Evolutionary conservation across 345 rosid species (phyloP).

Genomic region (Mercurialis annua): DNA sequence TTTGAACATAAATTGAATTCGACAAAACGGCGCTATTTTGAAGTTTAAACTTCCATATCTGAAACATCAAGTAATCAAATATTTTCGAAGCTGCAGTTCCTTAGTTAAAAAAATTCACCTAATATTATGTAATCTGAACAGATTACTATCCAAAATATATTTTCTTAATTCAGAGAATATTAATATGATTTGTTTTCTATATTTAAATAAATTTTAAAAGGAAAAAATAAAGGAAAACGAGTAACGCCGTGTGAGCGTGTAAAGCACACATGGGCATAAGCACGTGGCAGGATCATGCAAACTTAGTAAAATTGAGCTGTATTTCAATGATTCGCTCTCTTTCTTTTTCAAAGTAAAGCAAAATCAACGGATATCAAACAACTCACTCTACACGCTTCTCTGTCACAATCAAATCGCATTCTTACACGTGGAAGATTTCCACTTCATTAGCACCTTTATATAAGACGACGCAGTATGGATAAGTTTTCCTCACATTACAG

Average conservation of each 20-base stretch:
- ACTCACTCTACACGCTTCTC: neutral
- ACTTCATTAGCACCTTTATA: neutral
- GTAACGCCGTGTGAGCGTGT: no score
- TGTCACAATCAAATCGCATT: neutral
- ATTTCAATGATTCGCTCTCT: neutral
- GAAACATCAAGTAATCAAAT: no score
- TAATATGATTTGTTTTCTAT: no score
- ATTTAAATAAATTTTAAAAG: neutral
- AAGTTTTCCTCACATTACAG: neutral
- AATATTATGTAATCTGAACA: no score
- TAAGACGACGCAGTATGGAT: neutral
- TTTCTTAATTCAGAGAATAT: no score
- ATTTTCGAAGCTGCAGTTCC: no score
- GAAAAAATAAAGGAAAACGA: neutral
- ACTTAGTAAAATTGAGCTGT: neutral
- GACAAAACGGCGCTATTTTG: no score
- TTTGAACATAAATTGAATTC: no score
- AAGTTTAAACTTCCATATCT: no score
- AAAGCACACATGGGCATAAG: neutral
- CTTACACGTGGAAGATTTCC: neutral
- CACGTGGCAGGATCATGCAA: constrained; percentile 3
- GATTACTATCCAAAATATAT: no score
- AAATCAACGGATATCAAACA: neutral
- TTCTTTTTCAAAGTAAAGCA: neutral
- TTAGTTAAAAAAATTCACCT: no score